Evolutionary conservation across 176 grass and related monocot genomes (phyloP).

Genomic region (Calamus simplicifolius): DNA sequence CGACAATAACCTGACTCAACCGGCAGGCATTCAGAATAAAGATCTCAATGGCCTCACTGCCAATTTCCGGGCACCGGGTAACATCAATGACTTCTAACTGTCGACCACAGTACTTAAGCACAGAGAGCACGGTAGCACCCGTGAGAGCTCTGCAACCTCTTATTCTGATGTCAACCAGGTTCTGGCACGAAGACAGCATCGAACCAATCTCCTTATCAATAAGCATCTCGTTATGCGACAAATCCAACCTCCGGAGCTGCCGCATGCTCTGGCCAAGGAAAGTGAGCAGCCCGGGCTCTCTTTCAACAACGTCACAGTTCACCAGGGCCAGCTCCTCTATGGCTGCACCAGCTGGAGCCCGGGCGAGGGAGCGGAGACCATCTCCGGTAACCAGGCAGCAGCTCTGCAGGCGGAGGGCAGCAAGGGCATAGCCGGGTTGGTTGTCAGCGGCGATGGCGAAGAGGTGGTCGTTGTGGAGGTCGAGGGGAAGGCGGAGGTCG

Average conservation of each 20-base stretch:
- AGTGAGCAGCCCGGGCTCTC: conserved; percentile 59
- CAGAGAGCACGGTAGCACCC: conserved; percentile 21
- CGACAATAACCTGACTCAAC: conserved; percentile 46
- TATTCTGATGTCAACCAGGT: conserved; percentile 60
- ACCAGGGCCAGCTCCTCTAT: conserved; percentile 86
- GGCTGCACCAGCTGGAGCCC: conserved; percentile 31
- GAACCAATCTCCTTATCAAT: conserved; percentile 64
- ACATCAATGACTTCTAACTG: conserved; percentile 62
- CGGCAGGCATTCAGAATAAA: conserved; percentile 35
- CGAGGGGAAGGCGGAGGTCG: conserved; percentile 85
- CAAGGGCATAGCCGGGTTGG: conserved; percentile 13
- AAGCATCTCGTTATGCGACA: conserved; percentile 82
- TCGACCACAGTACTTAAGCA: conserved; percentile 54
- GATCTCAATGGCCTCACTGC: conserved; percentile 27
- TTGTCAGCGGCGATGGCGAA: conserved; percentile 41
- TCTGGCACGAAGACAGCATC: conserved; percentile 76
- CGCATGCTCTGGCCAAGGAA: conserved; percentile 84
- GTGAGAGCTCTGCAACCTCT: conserved; percentile 62
- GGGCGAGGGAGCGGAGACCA: conserved; percentile 76
- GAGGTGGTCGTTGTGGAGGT: conserved; percentile 89
- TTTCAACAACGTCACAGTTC: conserved; percentile 74
- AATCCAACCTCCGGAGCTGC: conserved; percentile 44
- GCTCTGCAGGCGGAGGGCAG: conserved; percentile 66
- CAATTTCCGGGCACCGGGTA: conserved; percentile 43
- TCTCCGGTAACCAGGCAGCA: conserved; percentile 86